Percentiles rank a stretch among this genome's conserved stretches.
These are phyloP conservation scores for Boletus subparvulus DNA, from an alignment of 768 basidiomycete genomes.

Conservation along the genomic window DNA sequence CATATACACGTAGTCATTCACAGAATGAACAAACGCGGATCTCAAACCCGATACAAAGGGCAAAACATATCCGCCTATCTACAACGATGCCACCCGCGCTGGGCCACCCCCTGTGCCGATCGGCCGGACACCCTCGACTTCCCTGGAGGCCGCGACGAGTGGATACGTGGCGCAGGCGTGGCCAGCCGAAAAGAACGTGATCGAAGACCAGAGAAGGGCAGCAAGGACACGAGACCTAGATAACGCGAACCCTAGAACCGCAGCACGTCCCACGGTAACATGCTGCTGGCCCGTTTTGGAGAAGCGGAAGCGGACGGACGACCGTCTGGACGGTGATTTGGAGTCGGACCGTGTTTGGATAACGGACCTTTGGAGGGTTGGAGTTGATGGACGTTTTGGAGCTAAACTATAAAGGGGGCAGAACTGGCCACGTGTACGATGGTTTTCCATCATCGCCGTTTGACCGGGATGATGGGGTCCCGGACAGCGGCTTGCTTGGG, in stretches of 20 bases:
- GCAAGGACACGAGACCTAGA: background rate
- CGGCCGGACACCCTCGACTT: background rate
- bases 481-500: background rate
- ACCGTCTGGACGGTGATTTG: background rate
- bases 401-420: background rate
- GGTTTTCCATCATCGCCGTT: background rate
- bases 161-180: background rate
- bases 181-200: constrained; percentile 1
- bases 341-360: too few species aligned
- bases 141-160: background rate
- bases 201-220: background rate
- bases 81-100: background rate
- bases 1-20: background rate
- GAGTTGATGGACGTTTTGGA: background rate
- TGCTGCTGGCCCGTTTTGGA: background rate
- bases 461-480: background rate
- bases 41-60: background rate
- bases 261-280: background rate
- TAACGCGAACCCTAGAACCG: constrained; percentile 6
- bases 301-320: background rate
- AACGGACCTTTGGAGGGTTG: too few species aligned
- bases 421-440: background rate
- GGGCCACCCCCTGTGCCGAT: background rate
- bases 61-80: background rate
- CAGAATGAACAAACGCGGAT: constrained; percentile 7